These are phyloP conservation scores for Fusarium longipes DNA, from an alignment of 2,329 filamentous ascomycete species.

Conservation along the genomic window DNA sequence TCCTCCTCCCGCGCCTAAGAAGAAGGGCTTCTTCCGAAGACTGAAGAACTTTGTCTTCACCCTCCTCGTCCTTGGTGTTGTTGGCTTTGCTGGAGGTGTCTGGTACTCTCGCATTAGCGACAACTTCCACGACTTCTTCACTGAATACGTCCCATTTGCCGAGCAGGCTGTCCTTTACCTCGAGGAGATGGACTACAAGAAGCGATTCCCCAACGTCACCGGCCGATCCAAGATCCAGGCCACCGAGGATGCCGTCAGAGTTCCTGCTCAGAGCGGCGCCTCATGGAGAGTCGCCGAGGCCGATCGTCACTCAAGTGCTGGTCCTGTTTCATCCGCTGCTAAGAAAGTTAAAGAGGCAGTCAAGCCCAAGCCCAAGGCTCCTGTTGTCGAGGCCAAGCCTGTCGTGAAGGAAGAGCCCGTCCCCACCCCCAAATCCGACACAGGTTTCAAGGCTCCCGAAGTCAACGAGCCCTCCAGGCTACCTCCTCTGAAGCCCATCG, in stretches of 20 bases:
- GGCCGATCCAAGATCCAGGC: conserved; percentile 63
- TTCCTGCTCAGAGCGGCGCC: conserved; percentile 86
- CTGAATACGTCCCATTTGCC: conserved; percentile 93
- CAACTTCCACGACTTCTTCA: conserved; percentile 99
- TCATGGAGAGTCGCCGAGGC: conserved; percentile 79
- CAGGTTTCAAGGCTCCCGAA: conserved; percentile 65
- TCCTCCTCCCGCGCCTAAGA: conserved; percentile 58
- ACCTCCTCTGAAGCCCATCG: conserved; percentile 76
- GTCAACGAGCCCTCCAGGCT: conserved; percentile 73
- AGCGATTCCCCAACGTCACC: conserved; percentile 73
- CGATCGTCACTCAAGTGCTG: conserved; percentile 71
- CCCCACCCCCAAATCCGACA: conserved; percentile 40
- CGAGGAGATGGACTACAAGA: conserved; percentile 93
- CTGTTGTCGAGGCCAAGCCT: conserved; percentile 37
- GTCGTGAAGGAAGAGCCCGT: conserved; percentile 50
- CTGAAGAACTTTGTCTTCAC: conserved; percentile 83
- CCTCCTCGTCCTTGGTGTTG: conserved; percentile 77
- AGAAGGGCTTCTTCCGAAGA: conserved; percentile 76
- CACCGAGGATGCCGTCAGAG: conserved; percentile 78
- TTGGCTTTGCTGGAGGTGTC: conserved; percentile 88
- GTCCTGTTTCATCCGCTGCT: conserved; percentile 49
- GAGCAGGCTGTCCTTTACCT: conserved; percentile 96
- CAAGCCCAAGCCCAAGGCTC: conserved; percentile 46
- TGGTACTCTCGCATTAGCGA: conserved; percentile 94
- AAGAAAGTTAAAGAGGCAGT: conserved; percentile 47